Base-by-base conservation (phyloP, 2,329 filamentous ascomycete species). In the Pseudopithomyces chartarum region DNA sequence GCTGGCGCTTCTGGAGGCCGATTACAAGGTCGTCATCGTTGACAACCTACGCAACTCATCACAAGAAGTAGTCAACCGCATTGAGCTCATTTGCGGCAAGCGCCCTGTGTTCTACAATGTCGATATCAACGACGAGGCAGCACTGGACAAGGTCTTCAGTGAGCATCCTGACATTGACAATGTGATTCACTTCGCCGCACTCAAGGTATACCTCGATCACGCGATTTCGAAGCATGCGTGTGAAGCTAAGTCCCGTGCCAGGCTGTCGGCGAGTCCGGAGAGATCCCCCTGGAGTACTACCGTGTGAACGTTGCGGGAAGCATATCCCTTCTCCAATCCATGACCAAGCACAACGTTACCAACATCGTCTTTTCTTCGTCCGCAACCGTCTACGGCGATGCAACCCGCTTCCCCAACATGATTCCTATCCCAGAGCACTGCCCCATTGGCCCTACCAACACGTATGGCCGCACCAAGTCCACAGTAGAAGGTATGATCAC, bases 301-400 rank as follows among this genome's bases (percentile, higher is more conserved):
- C 86, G 90, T 68, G 91, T 97, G 82, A 99, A 99, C 76, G 95
- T 98, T 59, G 90, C 90, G 74, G 96, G 95, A 77, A 95, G 92
- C 69, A 88, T 99, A 70, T 84, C 88, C 68, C 90, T 99, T 46
- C 86, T 99, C 61, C 85, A 88, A 63, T 88, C 88, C 71, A 98
- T 99, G 92, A 85, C 87, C 73, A 88, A 88, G 77, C 87, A 97
- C 84, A 89, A 94, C 79, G 93, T 99, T 67, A 86, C 87, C 80
- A 98, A 97, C 83, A 95, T 99, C 71, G 95, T 99, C 79, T 99
- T 99, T 82, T 98, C 94, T 59, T 97, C 92, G 61, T 97, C 93
- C 1, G 95, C 95, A 33, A 99, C 96, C 66, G 95, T 99, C 65
- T 99, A 99, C 78, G 95, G 95, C 74, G 96, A 99, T 79, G 95